Evolutionary conservation across 2,329 filamentous ascomycete species (phyloP).

Genomic region (Aureobasidium sp.): DNA sequence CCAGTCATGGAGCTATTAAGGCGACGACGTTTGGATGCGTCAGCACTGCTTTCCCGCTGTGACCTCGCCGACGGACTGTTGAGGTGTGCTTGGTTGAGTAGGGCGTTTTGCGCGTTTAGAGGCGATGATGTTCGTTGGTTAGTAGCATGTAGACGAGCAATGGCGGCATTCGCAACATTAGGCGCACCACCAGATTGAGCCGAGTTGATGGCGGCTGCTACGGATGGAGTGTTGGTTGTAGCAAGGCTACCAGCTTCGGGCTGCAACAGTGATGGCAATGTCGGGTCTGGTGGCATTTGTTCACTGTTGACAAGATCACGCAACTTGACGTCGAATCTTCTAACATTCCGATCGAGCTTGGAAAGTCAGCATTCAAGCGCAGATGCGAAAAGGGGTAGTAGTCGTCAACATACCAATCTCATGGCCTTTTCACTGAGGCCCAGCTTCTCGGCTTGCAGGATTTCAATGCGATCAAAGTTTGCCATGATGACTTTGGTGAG

Average conservation of each 20-base stretch:
- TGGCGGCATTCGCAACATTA: conserved; percentile 46
- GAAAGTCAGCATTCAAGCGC: not conserved
- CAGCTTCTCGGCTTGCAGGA: conserved; percentile 69
- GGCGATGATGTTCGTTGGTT: conserved; percentile 13
- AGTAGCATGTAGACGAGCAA: conserved; percentile 32
- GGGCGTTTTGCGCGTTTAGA: conserved; percentile 16
- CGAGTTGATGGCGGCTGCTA: conserved; percentile 50
- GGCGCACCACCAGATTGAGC: conserved; percentile 41
- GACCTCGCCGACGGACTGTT: conserved; percentile 20
- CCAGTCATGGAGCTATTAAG: conserved; percentile 45
- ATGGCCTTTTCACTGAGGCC: conserved; percentile 58
- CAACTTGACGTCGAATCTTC: conserved; percentile 55
- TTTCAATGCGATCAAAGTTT: conserved; percentile 61
- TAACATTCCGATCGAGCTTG: conserved; percentile 55
- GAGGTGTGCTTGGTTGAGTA: conserved; percentile 21
- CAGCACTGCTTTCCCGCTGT: conserved; percentile 35
- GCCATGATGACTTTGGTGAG: conserved; percentile 60
- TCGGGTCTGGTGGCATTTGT: conserved; percentile 51
- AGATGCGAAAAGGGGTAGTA: not conserved
- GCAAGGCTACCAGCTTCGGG: conserved; percentile 43
- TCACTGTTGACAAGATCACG: conserved; percentile 53
- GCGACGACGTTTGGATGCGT: conserved; percentile 51
- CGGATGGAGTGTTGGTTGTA: conserved; percentile 41
- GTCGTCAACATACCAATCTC: conserved; percentile 46
- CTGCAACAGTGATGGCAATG: conserved; percentile 52